Base-by-base conservation (phyloP, 805 yeast genomes). In the Pichia sporocuriosa region DNA sequence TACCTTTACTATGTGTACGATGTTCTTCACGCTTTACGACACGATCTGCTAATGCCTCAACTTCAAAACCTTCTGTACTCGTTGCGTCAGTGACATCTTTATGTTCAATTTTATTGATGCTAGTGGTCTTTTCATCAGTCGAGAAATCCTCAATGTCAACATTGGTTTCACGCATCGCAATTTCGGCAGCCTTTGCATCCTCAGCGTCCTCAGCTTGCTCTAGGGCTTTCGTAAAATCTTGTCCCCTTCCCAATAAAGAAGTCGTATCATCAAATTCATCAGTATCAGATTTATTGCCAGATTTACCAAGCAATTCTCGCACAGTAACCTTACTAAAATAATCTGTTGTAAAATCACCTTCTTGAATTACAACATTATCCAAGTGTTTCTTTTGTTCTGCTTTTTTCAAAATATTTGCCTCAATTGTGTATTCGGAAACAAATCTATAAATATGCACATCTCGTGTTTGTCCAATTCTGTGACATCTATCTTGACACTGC, bases 401-500 rank as follows among this genome's bases (percentile, higher is more conserved):
- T 60, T 90, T 90, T 54, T 79, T 79, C 63, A 93, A 72, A 50
- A 93, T 93, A 63, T 93, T 93, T 21, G 95, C 85, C 62, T 93
- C 99, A 46, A 93, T 93, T 4, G 98, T 93, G 65, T 77, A 87
- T 65, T 93, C 98, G 22, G 95, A 84, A 21, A 93, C 97, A 62
- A 93, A 84, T 47, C 99, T 70, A 67, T 94, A 93, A 43, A 93
- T 93, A 61, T 93, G 98, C 27, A 93, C 99, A 59, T 93, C 98
- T 56, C 98, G 73, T 15, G 95, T 87, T 62, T 93, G 99, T 6
- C 99, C 99, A 60, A 93, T 93, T 69, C 99, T 82, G 61, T 93
- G 99, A 65, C 97, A 93, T 62, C 99, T 80, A 65, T 93, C 99
- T 63, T 93, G 98, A 66, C 98, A 93, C 64, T 93, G 99, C 58